Evolutionary conservation across 208 protist genomes (phyloP).

Genomic region (Crithidia acanthocephali): DNA sequence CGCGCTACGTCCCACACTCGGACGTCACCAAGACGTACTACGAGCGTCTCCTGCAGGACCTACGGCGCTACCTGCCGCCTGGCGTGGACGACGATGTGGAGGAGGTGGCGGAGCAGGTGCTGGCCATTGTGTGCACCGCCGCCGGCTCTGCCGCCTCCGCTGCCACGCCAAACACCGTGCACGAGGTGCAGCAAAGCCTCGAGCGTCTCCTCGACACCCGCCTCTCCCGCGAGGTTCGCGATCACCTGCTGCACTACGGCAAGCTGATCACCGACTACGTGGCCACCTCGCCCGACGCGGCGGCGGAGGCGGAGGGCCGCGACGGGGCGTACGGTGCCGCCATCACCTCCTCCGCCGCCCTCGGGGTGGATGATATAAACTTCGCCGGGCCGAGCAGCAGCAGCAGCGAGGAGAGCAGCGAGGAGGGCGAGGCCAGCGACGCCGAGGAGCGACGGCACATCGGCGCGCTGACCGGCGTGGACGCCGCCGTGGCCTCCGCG

Average conservation of each 20-base stretch:
- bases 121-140: slow-evolving; percentile 65
- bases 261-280: slow-evolving; percentile 89
- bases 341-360: slow-evolving; percentile 15
- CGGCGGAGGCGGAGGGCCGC: slow-evolving; percentile 10
- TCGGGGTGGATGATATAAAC: slow-evolving; percentile 34
- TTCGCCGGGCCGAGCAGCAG: slow-evolving; percentile 34
- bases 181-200: slow-evolving; percentile 58
- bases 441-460: slow-evolving; percentile 39
- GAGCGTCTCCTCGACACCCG: slow-evolving; percentile 72
- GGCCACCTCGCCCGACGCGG: slow-evolving; percentile 20
- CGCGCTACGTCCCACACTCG: slow-evolving; percentile 78
- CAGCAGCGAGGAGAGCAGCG: slow-evolving; percentile 4
- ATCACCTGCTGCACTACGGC: slow-evolving; percentile 75
- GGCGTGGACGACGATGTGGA: slow-evolving; percentile 75
- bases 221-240: slow-evolving; percentile 62
- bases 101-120: slow-evolving; percentile 80
- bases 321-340: slow-evolving; percentile 13
- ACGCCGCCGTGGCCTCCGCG: slow-evolving; percentile 5
- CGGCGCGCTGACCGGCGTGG: slow-evolving; percentile 29
- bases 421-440: slow-evolving; percentile 22
- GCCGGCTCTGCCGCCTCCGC: slow-evolving; percentile 16
- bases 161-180: slow-evolving; percentile 28
- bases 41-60: slow-evolving; percentile 78
- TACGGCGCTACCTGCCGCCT: slow-evolving; percentile 81
- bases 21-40: slow-evolving; percentile 77